Conservation (phyloP, 176 grass and related monocot species). For the Themeda triandra region DNA sequence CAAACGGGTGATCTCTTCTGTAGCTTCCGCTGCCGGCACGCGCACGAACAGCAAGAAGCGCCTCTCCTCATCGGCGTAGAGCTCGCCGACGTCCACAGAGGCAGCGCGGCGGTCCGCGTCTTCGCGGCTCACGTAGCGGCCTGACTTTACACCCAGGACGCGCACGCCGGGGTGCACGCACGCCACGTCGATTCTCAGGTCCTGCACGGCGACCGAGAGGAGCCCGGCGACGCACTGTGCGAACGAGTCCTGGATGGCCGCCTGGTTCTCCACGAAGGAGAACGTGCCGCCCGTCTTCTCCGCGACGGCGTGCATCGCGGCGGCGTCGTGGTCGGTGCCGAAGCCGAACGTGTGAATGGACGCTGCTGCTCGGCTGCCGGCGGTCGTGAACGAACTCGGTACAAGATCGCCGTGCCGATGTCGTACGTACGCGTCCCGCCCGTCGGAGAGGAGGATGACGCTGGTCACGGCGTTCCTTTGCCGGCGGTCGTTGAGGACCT, state of each 20-base stretch:
- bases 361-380: background rate
- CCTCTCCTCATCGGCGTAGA: slow-evolving; percentile 55
- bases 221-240: slow-evolving; percentile 59
- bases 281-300: slow-evolving; percentile 56
- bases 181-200: slow-evolving; percentile 16
- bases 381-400: background rate
- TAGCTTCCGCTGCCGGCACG: slow-evolving; percentile 18
- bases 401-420: background rate
- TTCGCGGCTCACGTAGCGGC: slow-evolving; percentile 30
- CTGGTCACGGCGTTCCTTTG: slow-evolving; percentile 42
- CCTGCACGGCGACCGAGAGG: slow-evolving; percentile 46
- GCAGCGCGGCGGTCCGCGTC: slow-evolving; percentile 18
- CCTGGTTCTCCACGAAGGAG: slow-evolving; percentile 54
- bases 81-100: slow-evolving; percentile 33
- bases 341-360: background rate
- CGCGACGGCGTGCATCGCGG: slow-evolving; percentile 48
- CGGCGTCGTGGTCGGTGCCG: slow-evolving; percentile 5
- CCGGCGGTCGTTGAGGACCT: background rate
- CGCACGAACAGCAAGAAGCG: slow-evolving; percentile 41
- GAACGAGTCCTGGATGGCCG: slow-evolving; percentile 49
- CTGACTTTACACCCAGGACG: slow-evolving; percentile 37
- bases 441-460: slow-evolving; percentile 58
- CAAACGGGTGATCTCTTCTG: background rate
- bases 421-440: background rate
- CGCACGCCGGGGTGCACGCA: slow-evolving; percentile 30